Percentiles rank a stretch among this genome's conserved stretches.
Conservation (phyloP, 352 stramenopile species). For the Phytophthora tubulina region DNA sequence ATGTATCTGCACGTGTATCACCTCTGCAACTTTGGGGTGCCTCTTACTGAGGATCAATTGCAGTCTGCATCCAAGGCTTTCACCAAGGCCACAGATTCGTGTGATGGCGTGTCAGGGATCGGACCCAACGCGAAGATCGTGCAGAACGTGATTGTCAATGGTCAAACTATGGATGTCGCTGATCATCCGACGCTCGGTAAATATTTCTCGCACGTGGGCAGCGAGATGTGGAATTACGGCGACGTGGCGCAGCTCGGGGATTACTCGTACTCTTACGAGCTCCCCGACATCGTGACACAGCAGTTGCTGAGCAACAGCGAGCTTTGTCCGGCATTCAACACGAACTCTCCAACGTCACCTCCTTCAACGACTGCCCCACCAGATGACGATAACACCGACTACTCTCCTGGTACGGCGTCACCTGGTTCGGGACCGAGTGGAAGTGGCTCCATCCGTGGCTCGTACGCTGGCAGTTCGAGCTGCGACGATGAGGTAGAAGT, state of each 20-base stretch:
- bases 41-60: conserved; percentile 54
- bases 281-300: conserved; percentile 64
- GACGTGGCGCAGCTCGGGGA: conserved; percentile 74
- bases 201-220: conserved; percentile 68
- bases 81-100: conserved; percentile 53
- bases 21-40: conserved; percentile 65
- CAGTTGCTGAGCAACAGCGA: conserved; percentile 75
- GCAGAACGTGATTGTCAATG: conserved; percentile 56
- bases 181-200: conserved; percentile 68
- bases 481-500: conserved; percentile 11
- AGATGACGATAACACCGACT: neutral
- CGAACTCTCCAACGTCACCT: conserved; percentile 45
- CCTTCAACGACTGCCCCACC: neutral
- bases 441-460: conserved; percentile 3
- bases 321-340: conserved; percentile 67
- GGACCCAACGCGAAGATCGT: conserved; percentile 46
- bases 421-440: too few species aligned
- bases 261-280: conserved; percentile 80
- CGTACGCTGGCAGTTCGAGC: conserved; percentile 6
- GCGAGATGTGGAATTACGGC: conserved; percentile 69
- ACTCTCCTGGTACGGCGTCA: too few species aligned
- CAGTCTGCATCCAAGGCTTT: conserved; percentile 52
- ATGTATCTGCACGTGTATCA: conserved; percentile 79
- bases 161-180: conserved; percentile 54
- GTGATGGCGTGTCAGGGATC: conserved; percentile 43